A percentile compares a stretch with the other conserved stretches of the same genome.
phyloP scores from a whole-genome alignment of 176 grass and related monocot genomes.

The Phoenix dactylifera region DNA sequence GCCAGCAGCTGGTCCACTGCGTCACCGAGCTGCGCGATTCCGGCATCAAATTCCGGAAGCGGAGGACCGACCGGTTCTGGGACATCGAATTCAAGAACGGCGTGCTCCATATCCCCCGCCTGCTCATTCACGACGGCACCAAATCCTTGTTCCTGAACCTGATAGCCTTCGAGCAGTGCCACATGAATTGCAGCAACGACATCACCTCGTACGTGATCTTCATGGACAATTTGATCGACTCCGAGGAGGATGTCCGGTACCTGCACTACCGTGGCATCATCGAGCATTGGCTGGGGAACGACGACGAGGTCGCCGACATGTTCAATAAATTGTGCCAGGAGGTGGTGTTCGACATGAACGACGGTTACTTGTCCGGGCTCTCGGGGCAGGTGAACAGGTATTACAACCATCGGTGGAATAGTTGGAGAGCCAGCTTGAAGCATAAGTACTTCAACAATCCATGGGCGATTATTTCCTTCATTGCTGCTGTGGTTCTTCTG shows the following conservation, averaged over 20 bases:
- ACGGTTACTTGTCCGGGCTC: conserved; percentile 76
- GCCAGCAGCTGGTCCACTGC: conserved; percentile 91
- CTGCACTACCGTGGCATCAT: conserved; percentile 85
- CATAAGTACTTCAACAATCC: conserved; percentile 92
- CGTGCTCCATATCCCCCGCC: conserved; percentile 67
- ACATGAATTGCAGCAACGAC: conserved; percentile 56
- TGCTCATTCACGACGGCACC: conserved; percentile 90
- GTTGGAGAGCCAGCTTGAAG: conserved; percentile 61
- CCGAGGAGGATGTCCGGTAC: conserved; percentile 82
- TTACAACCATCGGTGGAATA: conserved; percentile 69
- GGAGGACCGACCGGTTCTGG: conserved; percentile 89
- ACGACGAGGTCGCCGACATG: conserved; percentile 77
- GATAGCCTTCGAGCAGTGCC: conserved; percentile 94
- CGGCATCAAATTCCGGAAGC: conserved; percentile 57
- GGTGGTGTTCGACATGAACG: conserved; percentile 89
- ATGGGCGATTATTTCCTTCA: conserved; percentile 73
- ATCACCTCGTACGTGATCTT: conserved; percentile 98
- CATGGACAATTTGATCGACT: conserved; percentile 98
- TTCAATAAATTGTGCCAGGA: conserved; percentile 87
- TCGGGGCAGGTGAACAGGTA: conserved; percentile 79
- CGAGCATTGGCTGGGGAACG: conserved; percentile 93
- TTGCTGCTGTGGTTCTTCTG: conserved; percentile 72
- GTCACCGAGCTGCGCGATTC: conserved; percentile 69
- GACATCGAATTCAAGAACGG: conserved; percentile 77
- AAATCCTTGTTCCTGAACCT: conserved; percentile 88